Percentiles rank a stretch among this genome's conserved stretches.
These are phyloP conservation scores for Quercus phellos DNA, from an alignment of 331 rosid species.

Conservation along the genomic window DNA sequence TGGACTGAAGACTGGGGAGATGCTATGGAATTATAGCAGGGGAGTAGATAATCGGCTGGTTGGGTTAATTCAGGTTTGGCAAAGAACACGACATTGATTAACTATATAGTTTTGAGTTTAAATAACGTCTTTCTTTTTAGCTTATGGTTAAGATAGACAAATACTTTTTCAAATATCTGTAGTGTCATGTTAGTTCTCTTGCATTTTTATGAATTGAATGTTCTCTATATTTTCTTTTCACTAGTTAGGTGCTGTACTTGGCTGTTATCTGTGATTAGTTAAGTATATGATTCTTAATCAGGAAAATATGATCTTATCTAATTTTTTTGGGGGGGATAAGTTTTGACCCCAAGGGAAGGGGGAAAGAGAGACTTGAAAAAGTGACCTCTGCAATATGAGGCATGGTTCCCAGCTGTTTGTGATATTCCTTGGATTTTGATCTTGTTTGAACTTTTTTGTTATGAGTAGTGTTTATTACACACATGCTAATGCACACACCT, in stretches of 20 bases:
- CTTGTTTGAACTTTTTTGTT: not conserved
- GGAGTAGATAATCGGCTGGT: conserved; percentile 86
- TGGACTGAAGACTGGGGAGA: conserved; percentile 82
- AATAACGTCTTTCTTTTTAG: not conserved
- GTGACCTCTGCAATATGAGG: too few species aligned
- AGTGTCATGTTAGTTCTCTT: not conserved
- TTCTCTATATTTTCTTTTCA: not conserved
- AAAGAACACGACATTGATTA: conserved; percentile 10
- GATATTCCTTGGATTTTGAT: too few species aligned
- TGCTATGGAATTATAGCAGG: conserved; percentile 82
- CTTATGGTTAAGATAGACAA: conserved; percentile 11
- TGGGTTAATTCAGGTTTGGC: conserved; percentile 75
- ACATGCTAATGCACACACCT: too few species aligned
- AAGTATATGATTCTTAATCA: not conserved
- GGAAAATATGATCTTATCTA: not conserved
- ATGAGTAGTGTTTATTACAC: not conserved
- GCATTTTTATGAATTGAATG: not conserved
- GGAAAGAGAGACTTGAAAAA: too few species aligned
- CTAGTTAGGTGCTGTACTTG: not conserved
- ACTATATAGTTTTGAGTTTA: conserved; percentile 20
- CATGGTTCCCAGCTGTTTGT: too few species aligned
- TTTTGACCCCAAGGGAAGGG: too few species aligned
- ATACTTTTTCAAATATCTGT: not conserved
- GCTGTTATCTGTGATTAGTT: not conserved
- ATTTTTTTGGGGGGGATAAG: not conserved